phyloP scores from a whole-genome alignment of 2,329 filamentous ascomycete genomes.

The Cladosporium sp. region DNA sequence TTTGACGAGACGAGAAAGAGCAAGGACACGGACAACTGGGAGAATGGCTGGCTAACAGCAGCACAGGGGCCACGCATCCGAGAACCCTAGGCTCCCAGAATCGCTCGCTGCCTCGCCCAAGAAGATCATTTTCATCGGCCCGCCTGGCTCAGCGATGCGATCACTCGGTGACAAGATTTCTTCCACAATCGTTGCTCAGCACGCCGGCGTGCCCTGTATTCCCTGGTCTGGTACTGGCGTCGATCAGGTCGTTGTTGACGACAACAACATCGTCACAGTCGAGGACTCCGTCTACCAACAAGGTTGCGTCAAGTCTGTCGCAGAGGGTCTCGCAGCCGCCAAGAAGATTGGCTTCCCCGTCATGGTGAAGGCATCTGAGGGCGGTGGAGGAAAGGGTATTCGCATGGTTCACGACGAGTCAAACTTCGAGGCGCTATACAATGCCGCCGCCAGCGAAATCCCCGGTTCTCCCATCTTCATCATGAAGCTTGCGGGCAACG shows the following conservation, averaged over 20 bases:
- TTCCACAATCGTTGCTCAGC: constrained; percentile 97
- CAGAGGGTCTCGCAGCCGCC: constrained; percentile 76
- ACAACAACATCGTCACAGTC: constrained; percentile 87
- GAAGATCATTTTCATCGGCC: constrained; percentile 99
- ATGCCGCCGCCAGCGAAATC: constrained; percentile 94
- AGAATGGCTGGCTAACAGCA: constrained; percentile 27
- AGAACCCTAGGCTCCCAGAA: constrained; percentile 97
- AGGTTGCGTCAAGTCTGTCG: constrained; percentile 84
- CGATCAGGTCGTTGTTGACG: constrained; percentile 73
- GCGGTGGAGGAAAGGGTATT: constrained; percentile 98
- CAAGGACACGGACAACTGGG: background rate
- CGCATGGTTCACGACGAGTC: constrained; percentile 87
- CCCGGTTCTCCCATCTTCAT: constrained; percentile 99
- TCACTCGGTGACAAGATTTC: constrained; percentile 99
- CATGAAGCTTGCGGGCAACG: constrained; percentile 98
- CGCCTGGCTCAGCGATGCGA: constrained; percentile 96
- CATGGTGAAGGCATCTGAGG: constrained; percentile 99
- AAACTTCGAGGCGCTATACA: constrained; percentile 83
- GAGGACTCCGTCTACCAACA: constrained; percentile 80
- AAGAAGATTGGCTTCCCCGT: constrained; percentile 94
- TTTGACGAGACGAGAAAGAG: constrained; percentile 7
- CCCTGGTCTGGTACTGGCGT: constrained; percentile 99
- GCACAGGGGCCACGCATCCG: constrained; percentile 90
- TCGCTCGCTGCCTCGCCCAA: constrained; percentile 93
- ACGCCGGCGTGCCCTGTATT: constrained; percentile 93